These are phyloP conservation scores for Suillus alpinus DNA, from an alignment of 768 basidiomycete genomes.

Conservation along the genomic window DNA sequence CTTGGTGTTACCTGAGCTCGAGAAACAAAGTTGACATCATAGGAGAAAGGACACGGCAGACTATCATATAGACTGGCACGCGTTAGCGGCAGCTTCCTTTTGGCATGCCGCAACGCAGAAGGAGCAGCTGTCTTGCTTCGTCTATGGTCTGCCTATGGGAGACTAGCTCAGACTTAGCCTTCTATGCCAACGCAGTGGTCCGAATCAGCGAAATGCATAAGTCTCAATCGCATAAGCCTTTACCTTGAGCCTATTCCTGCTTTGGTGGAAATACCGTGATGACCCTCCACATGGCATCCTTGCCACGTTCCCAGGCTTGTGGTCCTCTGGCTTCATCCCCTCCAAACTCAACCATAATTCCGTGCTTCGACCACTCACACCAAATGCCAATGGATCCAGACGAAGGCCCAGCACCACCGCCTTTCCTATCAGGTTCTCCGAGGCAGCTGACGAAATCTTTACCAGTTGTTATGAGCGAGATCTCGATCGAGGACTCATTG, in stretches of 20 bases:
- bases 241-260: neutral
- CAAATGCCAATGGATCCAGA: constrained; percentile 87
- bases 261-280: constrained; percentile 56
- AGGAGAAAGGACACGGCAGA: neutral
- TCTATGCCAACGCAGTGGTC: neutral
- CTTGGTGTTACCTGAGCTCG: neutral
- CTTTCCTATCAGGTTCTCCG: constrained; percentile 89
- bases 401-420: constrained; percentile 83
- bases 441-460: constrained; percentile 71
- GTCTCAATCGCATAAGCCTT: neutral
- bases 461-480: constrained; percentile 57
- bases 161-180: neutral
- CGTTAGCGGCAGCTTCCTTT: neutral
- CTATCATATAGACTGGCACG: neutral
- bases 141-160: neutral
- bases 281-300: constrained; percentile 76
- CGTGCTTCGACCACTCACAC: constrained; percentile 86
- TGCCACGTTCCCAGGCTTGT: constrained; percentile 85
- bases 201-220: neutral
- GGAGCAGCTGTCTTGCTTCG: too few relatives aligned
- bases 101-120: neutral
- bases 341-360: constrained; percentile 84
- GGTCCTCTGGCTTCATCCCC: constrained; percentile 75
- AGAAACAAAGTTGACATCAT: neutral
- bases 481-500: constrained; percentile 33